Evolutionary conservation across 2,329 filamentous ascomycete genomes (phyloP), one percentile per base, ranked within the genome.

Genomic region (Verruconis gallopava): DNA sequence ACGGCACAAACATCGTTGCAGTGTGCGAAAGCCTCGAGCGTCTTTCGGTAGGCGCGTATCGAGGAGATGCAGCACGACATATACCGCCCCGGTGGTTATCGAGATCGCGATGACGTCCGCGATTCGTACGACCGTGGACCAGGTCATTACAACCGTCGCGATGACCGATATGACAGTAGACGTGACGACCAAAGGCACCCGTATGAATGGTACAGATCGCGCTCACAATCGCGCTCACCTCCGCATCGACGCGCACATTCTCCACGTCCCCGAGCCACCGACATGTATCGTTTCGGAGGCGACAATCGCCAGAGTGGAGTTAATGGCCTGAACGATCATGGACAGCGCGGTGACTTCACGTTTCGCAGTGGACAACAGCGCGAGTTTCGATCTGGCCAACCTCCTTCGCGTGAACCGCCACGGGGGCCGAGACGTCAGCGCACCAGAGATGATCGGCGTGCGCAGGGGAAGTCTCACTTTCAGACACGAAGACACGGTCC

Each of bases 341-440:
- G n/a, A n/a, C n/a, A n/a, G n/a, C 21, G 38, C 17, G 41, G 47
- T 21, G 52, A 59, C 4, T 62, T 62, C 44, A 59, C 54, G 3
- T 62, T 60, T 43, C 49, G 54, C 28, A 52, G 55, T 14, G 49
- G 46, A 9, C 50, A 53, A 3, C 47, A 50, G 22, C 12, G 56
- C 53, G 17, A 50, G 49, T 17, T 61, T 61, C 34, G 52, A 53
- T 17, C 53, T 54, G 49, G 46, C 48, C 49, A 47, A 14, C 20
- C 32, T 47, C 45, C 21, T 49, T 50, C 25, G 25, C 6, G 25
- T 9, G 25, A 9, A 30, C 25, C 20, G 37, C 45, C 44, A 45
- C 34, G 21, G 50, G 51, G 42, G 43, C 46, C 36, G 19, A 42
- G 21, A 41, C 44, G 19, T 44, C 48, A 37, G 12, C 30, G 28